phyloP scores from a whole-genome alignment of 345 rosid genomes.

The Rubroshorea leprosula region DNA sequence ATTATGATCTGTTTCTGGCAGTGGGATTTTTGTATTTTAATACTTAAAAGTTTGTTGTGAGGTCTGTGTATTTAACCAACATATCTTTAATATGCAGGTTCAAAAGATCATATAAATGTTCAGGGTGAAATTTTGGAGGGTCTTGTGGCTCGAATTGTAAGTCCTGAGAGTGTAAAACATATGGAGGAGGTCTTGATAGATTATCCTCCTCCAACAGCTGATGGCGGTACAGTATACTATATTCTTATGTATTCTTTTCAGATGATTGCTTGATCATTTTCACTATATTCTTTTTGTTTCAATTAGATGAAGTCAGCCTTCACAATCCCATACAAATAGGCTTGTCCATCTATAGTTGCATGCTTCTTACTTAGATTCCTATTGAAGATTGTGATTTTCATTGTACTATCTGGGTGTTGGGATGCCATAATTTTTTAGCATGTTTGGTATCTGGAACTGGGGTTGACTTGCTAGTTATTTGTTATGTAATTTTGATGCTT shows the following conservation, averaged over 20 bases:
- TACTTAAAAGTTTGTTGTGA: constrained; percentile 6
- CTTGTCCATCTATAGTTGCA: too few relatives aligned
- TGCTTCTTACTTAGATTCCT: background rate
- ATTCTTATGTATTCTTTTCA: constrained; percentile 5
- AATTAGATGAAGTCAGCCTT: background rate
- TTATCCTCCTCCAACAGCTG: constrained; percentile 54
- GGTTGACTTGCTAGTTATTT: background rate
- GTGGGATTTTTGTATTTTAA: too few relatives aligned
- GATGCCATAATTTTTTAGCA: too few relatives aligned
- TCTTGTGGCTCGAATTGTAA: constrained; percentile 93
- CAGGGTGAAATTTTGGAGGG: constrained; percentile 99
- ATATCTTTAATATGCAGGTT: constrained; percentile 41
- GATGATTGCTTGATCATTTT: background rate
- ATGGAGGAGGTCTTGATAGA: constrained; percentile 71
- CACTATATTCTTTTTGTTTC: background rate
- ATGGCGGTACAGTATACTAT: constrained; percentile 48
- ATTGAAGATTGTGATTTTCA: too few relatives aligned
- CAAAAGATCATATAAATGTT: constrained; percentile 70
- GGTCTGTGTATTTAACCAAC: constrained; percentile 4
- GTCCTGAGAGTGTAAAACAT: constrained; percentile 66
- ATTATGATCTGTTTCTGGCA: background rate
- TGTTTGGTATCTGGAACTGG: too few relatives aligned
- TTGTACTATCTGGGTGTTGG: too few relatives aligned
- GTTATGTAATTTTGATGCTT: constrained; percentile 2
- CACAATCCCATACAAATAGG: background rate